phyloP scores from a whole-genome alignment of 768 basidiomycete species.

The Calocybe indica region DNA sequence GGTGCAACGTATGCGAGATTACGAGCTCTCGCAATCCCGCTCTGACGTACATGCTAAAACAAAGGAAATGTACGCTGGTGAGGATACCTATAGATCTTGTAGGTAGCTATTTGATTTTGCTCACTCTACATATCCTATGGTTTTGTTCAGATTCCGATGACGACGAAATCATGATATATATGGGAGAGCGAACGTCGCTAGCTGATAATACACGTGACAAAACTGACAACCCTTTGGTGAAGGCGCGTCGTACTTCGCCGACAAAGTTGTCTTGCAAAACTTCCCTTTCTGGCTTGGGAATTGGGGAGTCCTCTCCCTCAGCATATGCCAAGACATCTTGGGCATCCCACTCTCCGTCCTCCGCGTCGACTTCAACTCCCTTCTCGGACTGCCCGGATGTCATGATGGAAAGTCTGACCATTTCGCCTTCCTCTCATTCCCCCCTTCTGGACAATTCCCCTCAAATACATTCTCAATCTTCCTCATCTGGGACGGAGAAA shows the following conservation, averaged over 20 bases:
- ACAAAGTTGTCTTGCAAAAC: too few species aligned
- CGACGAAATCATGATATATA: constrained; percentile 54
- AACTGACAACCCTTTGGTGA: too few species aligned
- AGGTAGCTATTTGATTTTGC: too few species aligned
- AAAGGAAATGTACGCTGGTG: constrained; percentile 16
- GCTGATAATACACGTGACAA: neutral
- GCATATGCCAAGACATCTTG: too few species aligned
- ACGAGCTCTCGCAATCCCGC: constrained; percentile 48
- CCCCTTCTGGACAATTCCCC: constrained; percentile 8
- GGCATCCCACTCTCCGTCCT: too few species aligned
- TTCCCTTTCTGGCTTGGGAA: too few species aligned
- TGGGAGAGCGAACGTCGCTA: constrained; percentile 26
- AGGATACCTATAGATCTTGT: too few species aligned
- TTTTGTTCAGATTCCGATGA: constrained; percentile 37
- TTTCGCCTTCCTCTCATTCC: constrained; percentile 26
- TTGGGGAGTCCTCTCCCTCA: too few species aligned
- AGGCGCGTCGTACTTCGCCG: too few species aligned
- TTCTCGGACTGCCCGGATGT: too few species aligned
- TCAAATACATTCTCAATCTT: constrained; percentile 1
- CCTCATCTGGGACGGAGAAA: constrained; percentile 36
- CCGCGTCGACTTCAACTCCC: constrained; percentile 14
- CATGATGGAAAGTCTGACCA: too few species aligned
- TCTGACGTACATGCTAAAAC: constrained; percentile 29
- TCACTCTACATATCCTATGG: too few species aligned
- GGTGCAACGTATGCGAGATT: constrained; percentile 68